A percentile compares a stretch with the other conserved stretches of the same genome.
phyloP scores from a whole-genome alignment of 768 basidiomycete species.

The Paxillus rubicundulus region DNA sequence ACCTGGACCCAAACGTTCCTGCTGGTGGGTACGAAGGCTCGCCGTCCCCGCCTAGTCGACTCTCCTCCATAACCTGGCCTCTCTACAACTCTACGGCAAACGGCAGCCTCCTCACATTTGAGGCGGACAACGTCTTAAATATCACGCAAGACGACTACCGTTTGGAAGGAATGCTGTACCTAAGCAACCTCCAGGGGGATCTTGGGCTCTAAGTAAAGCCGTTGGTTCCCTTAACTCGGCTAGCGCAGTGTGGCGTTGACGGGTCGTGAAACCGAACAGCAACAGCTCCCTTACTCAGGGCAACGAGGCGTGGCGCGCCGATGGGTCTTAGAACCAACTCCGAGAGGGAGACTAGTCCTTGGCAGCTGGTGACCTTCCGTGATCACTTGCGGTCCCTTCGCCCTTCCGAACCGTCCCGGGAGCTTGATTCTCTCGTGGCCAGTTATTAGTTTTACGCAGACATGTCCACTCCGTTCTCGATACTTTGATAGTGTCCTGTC shows the following conservation, averaged over 20 bases:
- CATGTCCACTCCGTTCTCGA: constrained; percentile 1
- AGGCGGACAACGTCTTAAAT: constrained; percentile 2
- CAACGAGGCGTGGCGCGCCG: too few species aligned
- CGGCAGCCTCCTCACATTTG: constrained; percentile 13
- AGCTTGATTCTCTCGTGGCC: constrained; percentile 1
- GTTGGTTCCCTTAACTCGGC: too few species aligned
- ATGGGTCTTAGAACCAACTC: neutral
- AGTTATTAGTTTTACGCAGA: neutral
- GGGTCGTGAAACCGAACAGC: neutral
- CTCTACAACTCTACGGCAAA: constrained; percentile 2
- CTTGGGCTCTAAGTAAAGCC: constrained; percentile 1
- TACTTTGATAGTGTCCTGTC: neutral
- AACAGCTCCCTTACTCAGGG: too few species aligned
- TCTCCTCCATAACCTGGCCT: constrained; percentile 12
- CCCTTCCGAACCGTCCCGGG: neutral
- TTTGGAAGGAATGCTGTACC: neutral
- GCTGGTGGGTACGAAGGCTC: neutral
- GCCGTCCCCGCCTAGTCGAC: constrained; percentile 1
- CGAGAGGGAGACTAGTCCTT: neutral
- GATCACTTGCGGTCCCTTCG: neutral
- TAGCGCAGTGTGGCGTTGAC: too few species aligned
- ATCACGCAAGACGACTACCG: constrained; percentile 17
- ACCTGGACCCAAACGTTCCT: constrained; percentile 26
- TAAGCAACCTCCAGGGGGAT: constrained; percentile 1
- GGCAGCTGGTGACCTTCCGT: neutral